Evolutionary conservation across 2,329 filamentous ascomycete species (phyloP), one percentile per base, ranked within the genome.

Genomic region (Chrysosporium keratinophilum): DNA sequence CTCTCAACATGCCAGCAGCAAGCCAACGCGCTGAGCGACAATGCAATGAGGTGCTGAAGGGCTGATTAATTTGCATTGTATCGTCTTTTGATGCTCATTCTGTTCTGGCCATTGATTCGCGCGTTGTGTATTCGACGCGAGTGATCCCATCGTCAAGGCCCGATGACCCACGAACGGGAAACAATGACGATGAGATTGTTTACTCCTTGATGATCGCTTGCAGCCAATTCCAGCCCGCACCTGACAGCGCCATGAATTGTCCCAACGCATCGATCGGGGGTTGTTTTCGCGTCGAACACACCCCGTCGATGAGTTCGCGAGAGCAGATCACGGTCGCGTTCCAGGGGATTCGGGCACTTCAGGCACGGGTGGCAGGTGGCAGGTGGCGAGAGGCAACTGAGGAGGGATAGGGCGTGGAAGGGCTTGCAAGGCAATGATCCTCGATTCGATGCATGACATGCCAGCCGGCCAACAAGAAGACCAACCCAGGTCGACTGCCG

Each of bases 391-490:
- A 43, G 17, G 15, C 39, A 33, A 15, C 19, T 31, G 15, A 43
- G 48, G 14, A 6, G 31, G 49, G 19, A 41, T 11, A 37, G 10
- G n/a, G 10, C 17, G 40, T 15, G 40, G 15, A 10, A 44, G 20
- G 23, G 11, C 12, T 35, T 35, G 20, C 12, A 20, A 33, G 34
- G n/a, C n/a, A n/a, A 51, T 20, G 49, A 23, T 44, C 34, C 17
- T 34, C 31, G 17, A 34, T 42, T 51, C 28, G 37, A 12, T 43
- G 49, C 40, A 51, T 35, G 19, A 33, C 33, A 50, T 20, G 37
- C 19, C 20, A 50, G 12, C 35, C 28, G 47, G 46, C 47, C 47
- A 50, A 19, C 47, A 41, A n/a, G 35, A 50, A 40, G 5, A n/a
- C 12, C 33, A 28, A n/a, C 33, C 46, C 34, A 31, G 34, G 6